These are phyloP conservation scores for Phylloporus rhodoxanthus DNA, from an alignment of 768 basidiomycete species.

Conservation along the genomic window DNA sequence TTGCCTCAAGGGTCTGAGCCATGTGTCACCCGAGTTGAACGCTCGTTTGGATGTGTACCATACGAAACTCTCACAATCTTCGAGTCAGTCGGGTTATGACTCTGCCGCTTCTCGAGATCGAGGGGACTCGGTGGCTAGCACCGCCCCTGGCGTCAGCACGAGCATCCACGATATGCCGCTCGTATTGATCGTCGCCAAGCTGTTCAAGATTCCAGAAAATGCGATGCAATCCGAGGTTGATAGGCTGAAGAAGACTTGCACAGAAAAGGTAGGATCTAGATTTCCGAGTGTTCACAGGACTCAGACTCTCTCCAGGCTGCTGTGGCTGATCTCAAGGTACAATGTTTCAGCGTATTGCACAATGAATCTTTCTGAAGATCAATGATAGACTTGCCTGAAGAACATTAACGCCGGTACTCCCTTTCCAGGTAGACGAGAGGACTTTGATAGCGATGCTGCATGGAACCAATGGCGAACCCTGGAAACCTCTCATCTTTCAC, in stretches of 20 bases:
- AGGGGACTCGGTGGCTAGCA: constrained; percentile 39
- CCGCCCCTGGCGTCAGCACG: constrained; percentile 34
- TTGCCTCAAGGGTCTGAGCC: constrained; percentile 62
- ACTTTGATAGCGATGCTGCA: constrained; percentile 77
- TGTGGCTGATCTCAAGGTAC: constrained; percentile 78
- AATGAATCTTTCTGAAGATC: constrained; percentile 7
- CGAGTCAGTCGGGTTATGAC: constrained; percentile 64
- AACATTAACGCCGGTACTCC: constrained; percentile 78
- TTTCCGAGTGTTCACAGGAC: background rate
- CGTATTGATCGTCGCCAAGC: constrained; percentile 56
- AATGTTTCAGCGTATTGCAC: background rate
- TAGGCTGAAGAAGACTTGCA: constrained; percentile 54
- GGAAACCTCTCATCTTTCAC: constrained; percentile 80
- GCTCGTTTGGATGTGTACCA: constrained; percentile 80
- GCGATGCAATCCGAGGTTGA: constrained; percentile 73
- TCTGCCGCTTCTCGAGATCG: constrained; percentile 54
- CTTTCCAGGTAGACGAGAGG: constrained; percentile 81
- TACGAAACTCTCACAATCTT: constrained; percentile 63
- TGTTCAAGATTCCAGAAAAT: constrained; percentile 71
- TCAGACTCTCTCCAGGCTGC: constrained; percentile 53
- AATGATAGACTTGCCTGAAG: constrained; percentile 69
- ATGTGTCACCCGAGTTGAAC: constrained; percentile 79
- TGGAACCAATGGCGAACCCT: constrained; percentile 79
- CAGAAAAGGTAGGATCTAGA: constrained; percentile 55
- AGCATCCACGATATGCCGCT: constrained; percentile 73